phyloP scores from a whole-genome alignment of 495 filamentous ascomycete species.

The Penicillium tannophilum region DNA sequence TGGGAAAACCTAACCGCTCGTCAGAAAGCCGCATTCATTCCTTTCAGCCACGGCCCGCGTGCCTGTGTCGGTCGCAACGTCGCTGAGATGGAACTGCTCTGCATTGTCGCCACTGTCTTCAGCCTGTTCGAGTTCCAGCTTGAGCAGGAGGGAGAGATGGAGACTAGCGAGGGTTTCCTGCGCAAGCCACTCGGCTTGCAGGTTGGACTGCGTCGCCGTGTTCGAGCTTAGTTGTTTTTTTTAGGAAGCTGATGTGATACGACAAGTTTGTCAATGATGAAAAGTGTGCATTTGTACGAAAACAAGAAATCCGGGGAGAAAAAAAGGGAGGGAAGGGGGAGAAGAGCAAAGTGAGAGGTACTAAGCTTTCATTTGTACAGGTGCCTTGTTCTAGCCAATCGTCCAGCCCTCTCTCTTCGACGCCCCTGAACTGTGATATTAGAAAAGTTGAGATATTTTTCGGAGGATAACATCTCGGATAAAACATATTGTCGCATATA shows the following conservation, averaged over 20 bases:
- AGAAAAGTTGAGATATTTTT: background rate
- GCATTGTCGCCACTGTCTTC: constrained; percentile 78
- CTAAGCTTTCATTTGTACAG: background rate
- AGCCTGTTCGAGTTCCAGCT: constrained; percentile 73
- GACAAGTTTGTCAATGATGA: background rate
- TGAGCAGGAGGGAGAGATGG: constrained; percentile 64
- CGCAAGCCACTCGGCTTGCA: constrained; percentile 78
- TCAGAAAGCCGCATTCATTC: constrained; percentile 79
- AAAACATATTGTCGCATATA: background rate
- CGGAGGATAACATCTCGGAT: background rate
- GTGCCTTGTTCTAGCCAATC: too few species aligned
- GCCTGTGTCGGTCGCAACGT: constrained; percentile 87
- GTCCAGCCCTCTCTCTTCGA: background rate
- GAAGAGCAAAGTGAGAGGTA: background rate
- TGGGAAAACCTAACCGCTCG: constrained; percentile 64
- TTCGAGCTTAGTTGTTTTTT: background rate
- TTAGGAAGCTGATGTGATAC: background rate
- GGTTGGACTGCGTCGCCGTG: constrained; percentile 66
- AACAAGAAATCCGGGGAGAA: background rate
- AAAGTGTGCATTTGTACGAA: background rate
- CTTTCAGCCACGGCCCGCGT: constrained; percentile 79
- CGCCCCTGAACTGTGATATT: background rate
- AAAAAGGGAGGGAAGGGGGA: background rate
- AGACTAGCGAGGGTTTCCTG: constrained; percentile 85
- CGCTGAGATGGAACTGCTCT: constrained; percentile 88